Percentiles rank a stretch among this genome's conserved stretches.
Conservation (phyloP, 148 eudicot genomes). For the Diospyros lotus region DNA sequence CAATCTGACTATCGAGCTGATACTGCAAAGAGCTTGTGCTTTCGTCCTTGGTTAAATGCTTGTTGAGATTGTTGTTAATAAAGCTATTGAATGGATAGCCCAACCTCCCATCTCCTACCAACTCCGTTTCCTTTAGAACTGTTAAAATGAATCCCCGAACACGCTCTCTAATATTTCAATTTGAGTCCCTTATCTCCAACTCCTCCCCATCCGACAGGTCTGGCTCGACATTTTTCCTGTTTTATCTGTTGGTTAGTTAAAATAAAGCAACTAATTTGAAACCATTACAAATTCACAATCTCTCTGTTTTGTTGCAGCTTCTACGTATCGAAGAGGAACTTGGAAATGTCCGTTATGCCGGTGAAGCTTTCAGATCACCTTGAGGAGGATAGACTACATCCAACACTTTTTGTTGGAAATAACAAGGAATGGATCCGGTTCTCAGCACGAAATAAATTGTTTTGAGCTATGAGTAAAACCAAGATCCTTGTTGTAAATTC, state of each 20-base stretch:
- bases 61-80: neutral
- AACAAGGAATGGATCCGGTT: slow-evolving; percentile 3
- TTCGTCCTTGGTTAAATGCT: neutral
- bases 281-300: neutral
- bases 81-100: neutral
- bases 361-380: slow-evolving; percentile 85
- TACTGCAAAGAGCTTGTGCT: neutral
- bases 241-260: neutral
- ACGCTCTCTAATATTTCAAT: too few relatives aligned
- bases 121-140: neutral
- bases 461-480: neutral
- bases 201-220: too few relatives aligned
- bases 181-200: neutral
- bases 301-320: slow-evolving; percentile 52
- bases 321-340: slow-evolving; percentile 98
- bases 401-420: neutral
- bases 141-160: neutral
- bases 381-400: slow-evolving; percentile 16
- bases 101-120: neutral
- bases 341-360: slow-evolving; percentile 90
- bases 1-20: neutral
- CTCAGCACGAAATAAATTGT: neutral
- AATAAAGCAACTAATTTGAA: neutral
- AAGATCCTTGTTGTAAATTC: slow-evolving; percentile 5
- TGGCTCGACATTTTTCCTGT: neutral